A percentile compares a stretch with the other conserved stretches of the same genome.
phyloP scores from a whole-genome alignment of 305 asterid genomes.

The Solanum hybrid region DNA sequence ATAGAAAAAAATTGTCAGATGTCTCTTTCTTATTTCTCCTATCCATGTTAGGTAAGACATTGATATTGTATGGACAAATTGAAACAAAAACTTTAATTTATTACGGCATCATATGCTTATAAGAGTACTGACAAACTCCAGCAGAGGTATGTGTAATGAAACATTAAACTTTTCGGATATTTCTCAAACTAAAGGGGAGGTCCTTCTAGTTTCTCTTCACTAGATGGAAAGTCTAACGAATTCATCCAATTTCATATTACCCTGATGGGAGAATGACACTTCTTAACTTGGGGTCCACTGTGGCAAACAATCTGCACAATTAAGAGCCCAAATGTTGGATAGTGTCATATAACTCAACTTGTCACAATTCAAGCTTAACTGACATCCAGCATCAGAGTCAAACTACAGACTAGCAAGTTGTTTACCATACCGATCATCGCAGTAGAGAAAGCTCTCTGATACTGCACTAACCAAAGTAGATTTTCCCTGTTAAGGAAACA shows the following conservation, averaged over 20 bases:
- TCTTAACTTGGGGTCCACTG: conserved; percentile 89
- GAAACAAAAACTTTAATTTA: background rate
- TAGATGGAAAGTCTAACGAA: background rate
- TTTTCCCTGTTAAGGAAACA: conserved; percentile 58
- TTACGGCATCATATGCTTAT: background rate
- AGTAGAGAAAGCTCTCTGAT: conserved; percentile 63
- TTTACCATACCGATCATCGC: conserved; percentile 71
- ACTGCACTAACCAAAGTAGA: conserved; percentile 81
- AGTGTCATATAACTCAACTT: background rate
- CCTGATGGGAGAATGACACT: conserved; percentile 86
- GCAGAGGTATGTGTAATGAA: background rate
- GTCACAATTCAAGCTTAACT: background rate
- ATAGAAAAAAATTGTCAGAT: background rate
- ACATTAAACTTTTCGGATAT: background rate
- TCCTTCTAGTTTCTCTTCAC: background rate
- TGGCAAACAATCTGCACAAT: conserved; percentile 81
- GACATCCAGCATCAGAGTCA: background rate
- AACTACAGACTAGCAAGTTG: conserved; percentile 2
- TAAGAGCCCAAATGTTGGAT: conserved; percentile 11
- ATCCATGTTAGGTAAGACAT: background rate
- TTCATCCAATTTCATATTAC: conserved; percentile 28
- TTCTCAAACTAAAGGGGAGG: background rate
- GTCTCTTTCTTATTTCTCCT: background rate
- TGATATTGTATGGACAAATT: background rate
- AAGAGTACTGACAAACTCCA: background rate